A percentile compares a stretch with the other conserved stretches of the same genome.
Conservation (phyloP, 371 early-diverging fungal species). For the Apophysomyces ossiformis region DNA sequence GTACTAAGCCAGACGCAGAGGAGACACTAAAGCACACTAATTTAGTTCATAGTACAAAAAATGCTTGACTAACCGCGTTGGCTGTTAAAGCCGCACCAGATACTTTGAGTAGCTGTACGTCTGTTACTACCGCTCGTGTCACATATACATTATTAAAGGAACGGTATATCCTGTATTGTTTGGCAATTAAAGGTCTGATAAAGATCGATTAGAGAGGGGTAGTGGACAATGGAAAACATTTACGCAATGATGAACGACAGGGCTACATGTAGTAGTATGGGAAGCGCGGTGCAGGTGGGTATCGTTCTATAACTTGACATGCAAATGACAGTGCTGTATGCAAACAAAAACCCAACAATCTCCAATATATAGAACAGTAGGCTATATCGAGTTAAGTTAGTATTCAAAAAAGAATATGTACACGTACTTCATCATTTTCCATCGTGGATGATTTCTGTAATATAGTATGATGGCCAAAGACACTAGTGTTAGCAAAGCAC, state of each 20-base stretch:
- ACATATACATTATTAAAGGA: conserved; percentile 47
- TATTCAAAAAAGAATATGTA: background rate
- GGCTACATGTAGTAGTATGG: conserved; percentile 45
- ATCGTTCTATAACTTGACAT: conserved; percentile 32
- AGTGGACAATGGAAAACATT: conserved; percentile 9
- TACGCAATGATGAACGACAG: conserved; percentile 49
- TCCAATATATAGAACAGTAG: conserved; percentile 60
- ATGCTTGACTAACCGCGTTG: conserved; percentile 31
- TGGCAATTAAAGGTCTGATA: conserved; percentile 36
- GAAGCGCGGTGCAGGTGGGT: conserved; percentile 44
- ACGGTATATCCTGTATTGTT: conserved; percentile 46
- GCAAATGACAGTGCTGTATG: conserved; percentile 43
- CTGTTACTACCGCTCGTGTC: conserved; percentile 40
- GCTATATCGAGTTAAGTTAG: conserved; percentile 23
- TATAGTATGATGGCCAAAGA: conserved; percentile 44
- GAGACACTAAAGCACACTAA: conserved; percentile 18
- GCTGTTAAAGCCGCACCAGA: conserved; percentile 29
- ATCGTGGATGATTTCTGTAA: conserved; percentile 49
- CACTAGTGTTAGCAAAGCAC: conserved; percentile 13
- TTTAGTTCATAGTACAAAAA: background rate
- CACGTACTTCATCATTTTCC: conserved; percentile 58
- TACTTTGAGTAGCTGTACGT: conserved; percentile 41
- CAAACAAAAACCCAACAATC: conserved; percentile 46
- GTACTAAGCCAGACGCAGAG: conserved; percentile 22
- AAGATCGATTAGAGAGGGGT: conserved; percentile 18